Evolutionary conservation across 1,284 basidiomycete species (phyloP).

Genomic region (Coriolopsis trogii): DNA sequence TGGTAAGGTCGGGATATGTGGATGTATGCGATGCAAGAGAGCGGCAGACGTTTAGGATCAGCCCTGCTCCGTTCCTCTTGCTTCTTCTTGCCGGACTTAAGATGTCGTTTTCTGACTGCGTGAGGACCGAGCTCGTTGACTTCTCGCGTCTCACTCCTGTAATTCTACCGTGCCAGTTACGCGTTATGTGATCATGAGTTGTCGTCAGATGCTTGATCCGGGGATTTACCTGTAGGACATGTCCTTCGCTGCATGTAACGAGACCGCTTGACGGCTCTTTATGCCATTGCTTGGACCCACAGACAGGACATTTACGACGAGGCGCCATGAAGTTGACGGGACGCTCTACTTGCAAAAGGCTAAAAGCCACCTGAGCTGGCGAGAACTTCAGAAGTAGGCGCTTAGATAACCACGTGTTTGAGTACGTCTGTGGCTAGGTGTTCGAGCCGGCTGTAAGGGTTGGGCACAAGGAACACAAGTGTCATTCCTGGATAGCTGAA

Average conservation of each 20-base stretch:
- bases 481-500: too few species aligned
- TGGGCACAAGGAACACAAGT: too few species aligned
- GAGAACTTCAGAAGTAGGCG: not conserved
- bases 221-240: slow-evolving; percentile 77
- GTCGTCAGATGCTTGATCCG: not conserved
- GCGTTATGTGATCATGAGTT: not conserved
- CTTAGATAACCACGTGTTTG: slow-evolving; percentile 6
- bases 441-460: too few species aligned
- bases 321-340: too few species aligned
- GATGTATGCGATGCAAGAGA: too few species aligned
- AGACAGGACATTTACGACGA: slow-evolving; percentile 62
- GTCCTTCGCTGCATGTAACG: slow-evolving; percentile 77
- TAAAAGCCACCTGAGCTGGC: not conserved
- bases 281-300: slow-evolving; percentile 79
- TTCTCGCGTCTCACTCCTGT: slow-evolving; percentile 72
- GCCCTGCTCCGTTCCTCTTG: slow-evolving; percentile 51
- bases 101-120: slow-evolving; percentile 58
- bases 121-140: slow-evolving; percentile 60
- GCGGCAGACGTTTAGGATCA: slow-evolving; percentile 56
- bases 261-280: slow-evolving; percentile 74
- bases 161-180: slow-evolving; percentile 50
- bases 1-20: not conserved
- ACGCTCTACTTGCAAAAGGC: too few species aligned
- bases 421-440: too few species aligned
- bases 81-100: slow-evolving; percentile 57